These are phyloP conservation scores for Trichoderma virens DNA, from an alignment of 495 filamentous ascomycete genomes.

Conservation along the genomic window DNA sequence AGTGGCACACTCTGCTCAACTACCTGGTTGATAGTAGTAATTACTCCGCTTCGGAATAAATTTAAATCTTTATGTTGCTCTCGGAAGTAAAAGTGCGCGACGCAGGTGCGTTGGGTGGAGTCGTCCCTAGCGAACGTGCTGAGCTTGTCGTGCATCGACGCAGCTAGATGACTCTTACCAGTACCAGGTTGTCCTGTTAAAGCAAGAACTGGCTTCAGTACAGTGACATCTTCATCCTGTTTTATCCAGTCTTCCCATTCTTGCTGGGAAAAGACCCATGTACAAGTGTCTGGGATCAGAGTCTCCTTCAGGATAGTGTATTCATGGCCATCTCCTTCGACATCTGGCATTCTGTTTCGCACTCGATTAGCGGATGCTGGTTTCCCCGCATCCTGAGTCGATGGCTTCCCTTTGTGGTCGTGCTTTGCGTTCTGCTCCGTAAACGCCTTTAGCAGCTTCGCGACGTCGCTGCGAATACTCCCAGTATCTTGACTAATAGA, in stretches of 20 bases:
- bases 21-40: slow-evolving; percentile 14
- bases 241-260: slow-evolving; percentile 13
- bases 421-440: slow-evolving; percentile 11
- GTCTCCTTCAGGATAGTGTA: slow-evolving; percentile 14
- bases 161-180: slow-evolving; percentile 18
- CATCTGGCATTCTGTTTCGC: slow-evolving; percentile 11
- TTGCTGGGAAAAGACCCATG: slow-evolving; percentile 15
- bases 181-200: slow-evolving; percentile 11
- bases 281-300: slow-evolving; percentile 12
- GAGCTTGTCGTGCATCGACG: slow-evolving; percentile 12
- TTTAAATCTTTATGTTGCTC: slow-evolving; percentile 12
- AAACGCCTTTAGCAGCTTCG: slow-evolving; percentile 14
- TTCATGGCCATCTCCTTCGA: slow-evolving; percentile 11
- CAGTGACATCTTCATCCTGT: background rate
- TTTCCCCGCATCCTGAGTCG: slow-evolving; percentile 1
- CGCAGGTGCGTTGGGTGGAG: slow-evolving; percentile 6
- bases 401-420: slow-evolving; percentile 1
- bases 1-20: slow-evolving; percentile 14
- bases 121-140: background rate
- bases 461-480: slow-evolving; percentile 11
- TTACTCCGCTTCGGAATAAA: slow-evolving; percentile 8
- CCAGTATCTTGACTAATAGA: background rate
- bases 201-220: slow-evolving; percentile 4
- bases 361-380: slow-evolving; percentile 13
- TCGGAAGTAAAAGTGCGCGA: slow-evolving; percentile 16